A percentile compares a stretch with the other conserved stretches of the same genome.
Conservation (phyloP, 495 filamentous ascomycete species). For the Aspergillus olivimuriae region DNA sequence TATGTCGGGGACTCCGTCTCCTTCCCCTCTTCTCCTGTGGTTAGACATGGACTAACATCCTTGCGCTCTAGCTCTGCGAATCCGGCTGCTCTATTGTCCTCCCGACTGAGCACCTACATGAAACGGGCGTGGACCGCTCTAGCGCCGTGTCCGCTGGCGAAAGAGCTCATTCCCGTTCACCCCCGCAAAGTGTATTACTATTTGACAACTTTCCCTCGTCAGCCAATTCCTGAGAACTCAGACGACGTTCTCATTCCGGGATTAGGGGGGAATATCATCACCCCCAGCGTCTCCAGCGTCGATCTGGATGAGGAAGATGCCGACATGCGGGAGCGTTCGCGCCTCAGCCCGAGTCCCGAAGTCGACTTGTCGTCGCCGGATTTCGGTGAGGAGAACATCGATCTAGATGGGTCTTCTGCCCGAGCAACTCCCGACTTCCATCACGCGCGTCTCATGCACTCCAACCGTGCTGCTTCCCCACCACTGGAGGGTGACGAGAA, state of each 20-base stretch:
- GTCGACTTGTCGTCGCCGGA: conserved; percentile 86
- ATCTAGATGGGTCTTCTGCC: conserved; percentile 35
- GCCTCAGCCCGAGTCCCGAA: conserved; percentile 84
- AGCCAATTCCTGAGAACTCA: conserved; percentile 72
- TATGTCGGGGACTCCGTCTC: conserved; percentile 47
- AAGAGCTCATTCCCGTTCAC: conserved; percentile 86
- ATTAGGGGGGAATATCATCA: conserved; percentile 53
- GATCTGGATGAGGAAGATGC: conserved; percentile 63
- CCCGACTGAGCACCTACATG: conserved; percentile 80
- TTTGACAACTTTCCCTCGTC: conserved; percentile 75
- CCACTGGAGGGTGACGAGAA: conserved; percentile 92
- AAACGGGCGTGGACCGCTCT: conserved; percentile 80
- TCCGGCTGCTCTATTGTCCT: conserved; percentile 89
- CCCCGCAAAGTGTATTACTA: conserved; percentile 95
- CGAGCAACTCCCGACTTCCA: conserved; percentile 52
- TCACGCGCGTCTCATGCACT: conserved; percentile 47
- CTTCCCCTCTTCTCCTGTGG: background rate
- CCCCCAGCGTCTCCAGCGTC: conserved; percentile 78
- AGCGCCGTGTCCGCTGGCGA: conserved; percentile 80
- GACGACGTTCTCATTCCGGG: conserved; percentile 41
- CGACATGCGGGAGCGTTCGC: conserved; percentile 63
- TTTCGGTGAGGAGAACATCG: conserved; percentile 67
- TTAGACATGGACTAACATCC: conserved; percentile 26
- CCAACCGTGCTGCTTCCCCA: conserved; percentile 68
- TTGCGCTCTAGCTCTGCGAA: conserved; percentile 74